Evolutionary conservation across 2,329 filamentous ascomycete species (phyloP), one percentile per base, ranked within the genome.

Genomic region (Fusarium domesticum): DNA sequence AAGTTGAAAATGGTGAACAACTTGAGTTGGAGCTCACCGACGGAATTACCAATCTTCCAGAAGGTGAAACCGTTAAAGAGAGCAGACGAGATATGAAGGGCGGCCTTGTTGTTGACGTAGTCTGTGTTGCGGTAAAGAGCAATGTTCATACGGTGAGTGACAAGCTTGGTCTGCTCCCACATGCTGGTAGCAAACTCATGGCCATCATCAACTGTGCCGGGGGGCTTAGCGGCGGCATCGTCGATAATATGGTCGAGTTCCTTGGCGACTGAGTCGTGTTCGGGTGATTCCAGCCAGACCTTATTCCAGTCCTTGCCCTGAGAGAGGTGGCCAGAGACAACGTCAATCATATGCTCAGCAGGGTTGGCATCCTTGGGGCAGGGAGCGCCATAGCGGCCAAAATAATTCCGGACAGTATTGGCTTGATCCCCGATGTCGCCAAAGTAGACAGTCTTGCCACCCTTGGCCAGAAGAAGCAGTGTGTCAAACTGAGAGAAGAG

Each of bases 161-260:
- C 85, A 41, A 85, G 72, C 52, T 73, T 78, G 33, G 83, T 67
- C 62, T 92, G 88, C 23, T 76, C 65, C 53, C 61, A 68, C 50
- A 90, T 78, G 0, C 84, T 75, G 6, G 81, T 83, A 0, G 88
- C 87, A 51, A 90, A 92, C 64, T 90, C 85, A 38, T 81, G 73
- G 47, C 80, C 85, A 40, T 76, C 71, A 18, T 73, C 69, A 45
- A 60, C 52, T 50, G 60, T 70, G 40, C 64, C 70, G 0, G 66
- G 62, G 2, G 72, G 64, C 50, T 69, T 72, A 15, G 69, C 48
- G 0, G 74, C 72, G 0, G 84, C 78, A 4, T 78, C 75, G 2
- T 70, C 59, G 48, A 82, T 77, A 50, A 89, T 78, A 2, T 67
- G 67, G 33, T 85, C 77, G 5, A 91, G 85, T 53, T 89, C 81